Evolutionary conservation across 805 yeast species (phyloP).

Genomic region (Candida michaelii): DNA sequence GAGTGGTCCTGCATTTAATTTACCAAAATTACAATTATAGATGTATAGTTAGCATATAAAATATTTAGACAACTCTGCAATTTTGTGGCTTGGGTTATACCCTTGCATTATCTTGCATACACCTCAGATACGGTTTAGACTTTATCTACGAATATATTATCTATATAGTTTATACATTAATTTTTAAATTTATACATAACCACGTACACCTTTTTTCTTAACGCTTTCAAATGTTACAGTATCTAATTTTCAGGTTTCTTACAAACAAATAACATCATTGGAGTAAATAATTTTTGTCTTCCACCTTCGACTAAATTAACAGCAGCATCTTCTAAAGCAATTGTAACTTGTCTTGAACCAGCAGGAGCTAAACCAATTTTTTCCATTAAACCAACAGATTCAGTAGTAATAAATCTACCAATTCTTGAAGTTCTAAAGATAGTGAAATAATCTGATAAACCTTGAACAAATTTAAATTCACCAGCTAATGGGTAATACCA

Average conservation of each 20-base stretch:
- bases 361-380: conserved; percentile 85
- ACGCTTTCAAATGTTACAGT: too few species aligned
- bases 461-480: conserved; percentile 85
- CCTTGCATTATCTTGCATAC: too few species aligned
- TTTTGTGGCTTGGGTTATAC: too few species aligned
- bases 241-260: conserved; percentile 60
- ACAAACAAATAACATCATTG: conserved; percentile 93
- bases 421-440: conserved; percentile 82
- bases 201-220: not conserved
- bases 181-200: not conserved
- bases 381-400: conserved; percentile 79
- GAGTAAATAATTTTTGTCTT: conserved; percentile 83
- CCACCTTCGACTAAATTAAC: conserved; percentile 94
- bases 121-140: too few species aligned
- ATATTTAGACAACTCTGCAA: too few species aligned
- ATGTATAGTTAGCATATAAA: not conserved
- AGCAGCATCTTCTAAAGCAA: conserved; percentile 95
- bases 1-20: conserved; percentile 62
- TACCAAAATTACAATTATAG: conserved; percentile 50
- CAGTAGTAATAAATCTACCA: conserved; percentile 86
- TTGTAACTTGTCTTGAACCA: conserved; percentile 84
- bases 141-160: not conserved
- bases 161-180: not conserved
- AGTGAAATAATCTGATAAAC: conserved; percentile 73
- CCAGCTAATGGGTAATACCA: conserved; percentile 98